Percentiles rank a stretch among this genome's conserved stretches.
phyloP scores from a whole-genome alignment of 2,329 filamentous ascomycete species.

The Ophiostoma novo-ulmi region DNA sequence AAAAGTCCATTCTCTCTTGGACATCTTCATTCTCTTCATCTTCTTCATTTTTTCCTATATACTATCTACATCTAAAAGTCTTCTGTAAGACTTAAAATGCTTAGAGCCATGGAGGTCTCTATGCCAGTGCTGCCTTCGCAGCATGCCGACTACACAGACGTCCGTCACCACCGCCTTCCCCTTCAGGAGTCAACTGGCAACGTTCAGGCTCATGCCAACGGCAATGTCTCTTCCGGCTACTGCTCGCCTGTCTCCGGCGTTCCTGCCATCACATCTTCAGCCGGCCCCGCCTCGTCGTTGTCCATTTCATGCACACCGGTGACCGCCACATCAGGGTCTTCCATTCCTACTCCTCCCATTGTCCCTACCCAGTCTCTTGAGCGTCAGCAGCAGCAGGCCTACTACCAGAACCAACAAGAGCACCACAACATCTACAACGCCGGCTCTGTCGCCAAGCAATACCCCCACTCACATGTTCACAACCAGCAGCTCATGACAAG shows the following conservation, averaged over 20 bases:
- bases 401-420: slow-evolving; percentile 23
- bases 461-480: slow-evolving; percentile 15
- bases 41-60: slow-evolving; percentile 30
- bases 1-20: not conserved
- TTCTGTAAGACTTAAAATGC: slow-evolving; percentile 13
- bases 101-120: slow-evolving; percentile 37
- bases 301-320: slow-evolving; percentile 30
- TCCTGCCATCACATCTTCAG: slow-evolving; percentile 21
- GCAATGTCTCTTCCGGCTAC: slow-evolving; percentile 39
- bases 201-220: slow-evolving; percentile 37
- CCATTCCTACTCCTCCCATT: slow-evolving; percentile 41
- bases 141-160: slow-evolving; percentile 42
- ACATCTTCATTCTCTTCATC: not conserved
- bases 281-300: slow-evolving; percentile 19
- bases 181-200: slow-evolving; percentile 52
- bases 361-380: slow-evolving; percentile 49
- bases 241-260: slow-evolving; percentile 34
- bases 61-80: slow-evolving; percentile 29
- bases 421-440: slow-evolving; percentile 22
- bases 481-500: slow-evolving; percentile 21
- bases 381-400: slow-evolving; percentile 26
- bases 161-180: slow-evolving; percentile 44
- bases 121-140: slow-evolving; percentile 49
- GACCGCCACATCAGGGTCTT: slow-evolving; percentile 34
- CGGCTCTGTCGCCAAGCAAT: slow-evolving; percentile 21